These are phyloP conservation scores for Geopyxis carbonaria DNA, from an alignment of 495 filamentous ascomycete species.

Conservation along the genomic window DNA sequence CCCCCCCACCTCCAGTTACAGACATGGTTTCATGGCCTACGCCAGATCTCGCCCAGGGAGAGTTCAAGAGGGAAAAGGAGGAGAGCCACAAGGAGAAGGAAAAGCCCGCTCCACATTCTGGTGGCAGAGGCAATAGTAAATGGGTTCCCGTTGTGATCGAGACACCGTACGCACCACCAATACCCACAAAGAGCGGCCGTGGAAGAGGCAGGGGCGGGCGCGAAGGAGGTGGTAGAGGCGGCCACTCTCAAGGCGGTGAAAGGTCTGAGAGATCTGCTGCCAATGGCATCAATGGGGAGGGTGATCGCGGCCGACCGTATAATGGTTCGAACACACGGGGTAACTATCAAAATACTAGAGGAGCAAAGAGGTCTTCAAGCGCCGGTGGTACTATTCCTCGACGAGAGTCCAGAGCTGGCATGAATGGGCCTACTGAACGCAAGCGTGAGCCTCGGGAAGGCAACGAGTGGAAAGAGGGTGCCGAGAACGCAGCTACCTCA, in stretches of 20 bases:
- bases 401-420: slow-evolving; percentile 18
- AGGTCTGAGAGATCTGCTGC: neutral
- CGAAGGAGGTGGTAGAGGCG: slow-evolving; percentile 15
- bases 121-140: slow-evolving; percentile 26
- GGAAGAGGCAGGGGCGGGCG: slow-evolving; percentile 36
- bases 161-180: slow-evolving; percentile 16
- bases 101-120: slow-evolving; percentile 6
- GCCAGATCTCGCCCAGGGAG: slow-evolving; percentile 57
- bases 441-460: slow-evolving; percentile 6
- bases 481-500: neutral
- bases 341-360: slow-evolving; percentile 10
- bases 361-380: slow-evolving; percentile 14
- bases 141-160: slow-evolving; percentile 26
- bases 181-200: slow-evolving; percentile 33
- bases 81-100: slow-evolving; percentile 42
- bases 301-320: slow-evolving; percentile 19
- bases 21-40: slow-evolving; percentile 80
- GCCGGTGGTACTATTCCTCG: slow-evolving; percentile 14
- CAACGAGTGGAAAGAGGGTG: neutral
- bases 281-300: slow-evolving; percentile 9
- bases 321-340: slow-evolving; percentile 8
- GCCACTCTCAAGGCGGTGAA: slow-evolving; percentile 8
- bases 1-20: slow-evolving; percentile 43
- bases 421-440: slow-evolving; percentile 13
- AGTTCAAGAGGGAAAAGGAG: slow-evolving; percentile 55